Evolutionary conservation across 1,139 yeast genomes (phyloP).

Genomic region (Saccharomycopsis crataegensis): DNA sequence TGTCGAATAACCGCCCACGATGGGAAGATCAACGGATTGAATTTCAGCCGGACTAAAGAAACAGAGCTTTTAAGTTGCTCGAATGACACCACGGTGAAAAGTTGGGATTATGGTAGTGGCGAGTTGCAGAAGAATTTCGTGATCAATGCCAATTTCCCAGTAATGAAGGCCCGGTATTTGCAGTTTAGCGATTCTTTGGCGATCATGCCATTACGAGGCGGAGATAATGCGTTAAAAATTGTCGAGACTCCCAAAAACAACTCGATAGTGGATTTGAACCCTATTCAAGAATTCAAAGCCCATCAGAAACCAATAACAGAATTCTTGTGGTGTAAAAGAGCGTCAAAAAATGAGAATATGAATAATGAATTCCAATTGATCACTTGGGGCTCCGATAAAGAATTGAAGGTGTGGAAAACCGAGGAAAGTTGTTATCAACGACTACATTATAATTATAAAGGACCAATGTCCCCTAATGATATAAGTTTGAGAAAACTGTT

Average conservation of each 20-base stretch:
- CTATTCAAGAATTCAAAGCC: slow-evolving; percentile 64
- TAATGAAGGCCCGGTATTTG: slow-evolving; percentile 76
- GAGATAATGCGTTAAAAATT: slow-evolving; percentile 65
- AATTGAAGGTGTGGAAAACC: slow-evolving; percentile 76
- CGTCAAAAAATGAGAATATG: slow-evolving; percentile 37
- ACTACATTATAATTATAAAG: slow-evolving; percentile 45
- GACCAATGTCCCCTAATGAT: slow-evolving; percentile 29
- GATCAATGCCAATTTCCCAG: slow-evolving; percentile 71
- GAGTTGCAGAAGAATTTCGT: slow-evolving; percentile 28
- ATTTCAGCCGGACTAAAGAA: slow-evolving; percentile 58
- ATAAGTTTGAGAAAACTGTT: slow-evolving; percentile 33
- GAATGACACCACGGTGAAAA: slow-evolving; percentile 78
- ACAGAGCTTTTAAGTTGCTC: slow-evolving; percentile 70
- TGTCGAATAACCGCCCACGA: slow-evolving; percentile 60
- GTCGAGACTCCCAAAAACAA: slow-evolving; percentile 38
- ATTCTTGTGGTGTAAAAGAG: slow-evolving; percentile 73
- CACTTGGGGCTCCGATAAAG: slow-evolving; percentile 90
- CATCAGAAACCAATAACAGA: slow-evolving; percentile 82
- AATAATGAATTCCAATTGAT: slow-evolving; percentile 84
- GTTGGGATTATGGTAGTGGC: slow-evolving; percentile 57
- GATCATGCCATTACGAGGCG: slow-evolving; percentile 86
- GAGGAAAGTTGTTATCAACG: slow-evolving; percentile 50
- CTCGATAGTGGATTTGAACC: slow-evolving; percentile 33
- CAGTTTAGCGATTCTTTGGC: slow-evolving; percentile 94
- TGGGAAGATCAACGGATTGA: slow-evolving; percentile 83